A percentile compares a stretch with the other conserved stretches of the same genome.
phyloP scores from a whole-genome alignment of 805 yeast species.

The Kluyveromyces wickerhamii region DNA sequence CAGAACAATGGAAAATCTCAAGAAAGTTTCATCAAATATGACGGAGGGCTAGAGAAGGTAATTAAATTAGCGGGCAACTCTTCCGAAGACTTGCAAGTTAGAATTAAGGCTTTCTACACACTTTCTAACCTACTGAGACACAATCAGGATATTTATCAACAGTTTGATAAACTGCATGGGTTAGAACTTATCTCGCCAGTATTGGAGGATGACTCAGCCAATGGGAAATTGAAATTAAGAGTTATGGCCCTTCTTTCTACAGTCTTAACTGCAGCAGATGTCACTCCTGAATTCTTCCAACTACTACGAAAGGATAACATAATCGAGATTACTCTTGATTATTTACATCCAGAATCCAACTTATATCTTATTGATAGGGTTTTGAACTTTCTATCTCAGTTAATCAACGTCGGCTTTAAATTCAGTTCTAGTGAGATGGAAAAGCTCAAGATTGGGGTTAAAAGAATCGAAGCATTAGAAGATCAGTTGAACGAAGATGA shows the following conservation, averaged over 20 bases:
- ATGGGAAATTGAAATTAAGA: conserved; percentile 43
- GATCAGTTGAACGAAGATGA: conserved; percentile 51
- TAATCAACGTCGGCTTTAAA: conserved; percentile 37
- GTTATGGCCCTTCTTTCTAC: conserved; percentile 52
- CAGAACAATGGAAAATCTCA: conserved; percentile 84
- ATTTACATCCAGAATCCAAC: conserved; percentile 25
- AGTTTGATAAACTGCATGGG: conserved; percentile 53
- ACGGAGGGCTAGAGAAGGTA: conserved; percentile 39
- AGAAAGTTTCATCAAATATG: conserved; percentile 49
- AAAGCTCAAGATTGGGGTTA: conserved; percentile 32
- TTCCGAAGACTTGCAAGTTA: conserved; percentile 30
- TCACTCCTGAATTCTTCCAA: conserved; percentile 31
- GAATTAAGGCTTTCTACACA: conserved; percentile 69
- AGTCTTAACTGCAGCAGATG: conserved; percentile 44
- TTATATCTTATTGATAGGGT: conserved; percentile 51
- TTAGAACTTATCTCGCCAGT: conserved; percentile 44
- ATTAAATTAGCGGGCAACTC: conserved; percentile 33
- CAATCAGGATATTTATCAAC: conserved; percentile 44
- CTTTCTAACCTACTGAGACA: conserved; percentile 68
- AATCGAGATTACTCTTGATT: conserved; percentile 23
- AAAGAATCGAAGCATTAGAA: conserved; percentile 34
- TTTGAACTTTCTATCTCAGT: conserved; percentile 40
- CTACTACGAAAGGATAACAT: conserved; percentile 31
- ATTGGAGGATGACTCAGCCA: conserved; percentile 13
- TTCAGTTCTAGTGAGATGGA: conserved; percentile 39